phyloP scores from a whole-genome alignment of 2,329 filamentous ascomycete genomes.

The Claviceps humidiphila region DNA sequence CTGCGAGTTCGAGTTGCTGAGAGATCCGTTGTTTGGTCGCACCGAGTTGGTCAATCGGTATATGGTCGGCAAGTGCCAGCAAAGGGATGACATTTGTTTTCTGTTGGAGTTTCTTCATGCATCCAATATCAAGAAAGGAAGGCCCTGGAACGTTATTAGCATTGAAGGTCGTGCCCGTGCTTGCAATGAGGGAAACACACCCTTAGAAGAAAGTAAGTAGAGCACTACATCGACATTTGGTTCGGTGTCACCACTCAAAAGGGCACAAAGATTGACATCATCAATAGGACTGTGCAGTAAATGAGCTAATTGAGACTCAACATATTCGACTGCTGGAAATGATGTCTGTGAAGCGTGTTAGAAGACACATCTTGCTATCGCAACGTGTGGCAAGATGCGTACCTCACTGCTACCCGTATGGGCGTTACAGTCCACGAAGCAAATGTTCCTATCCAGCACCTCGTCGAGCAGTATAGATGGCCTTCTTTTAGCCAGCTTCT shows the following conservation, averaged over 20 bases:
- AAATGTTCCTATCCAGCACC: constrained; percentile 80
- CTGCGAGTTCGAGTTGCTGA: constrained; percentile 40
- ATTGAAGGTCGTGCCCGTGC: background rate
- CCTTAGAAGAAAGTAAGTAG: constrained; percentile 58
- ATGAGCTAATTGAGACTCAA: constrained; percentile 38
- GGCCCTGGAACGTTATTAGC: constrained; percentile 18
- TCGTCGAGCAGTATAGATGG: constrained; percentile 55
- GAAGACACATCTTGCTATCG: background rate
- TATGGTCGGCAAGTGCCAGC: constrained; percentile 61
- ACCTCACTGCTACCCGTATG: constrained; percentile 41
- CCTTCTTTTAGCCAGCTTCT: constrained; percentile 41
- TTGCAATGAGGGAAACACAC: constrained; percentile 27
- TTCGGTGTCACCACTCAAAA: constrained; percentile 72
- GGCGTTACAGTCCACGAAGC: constrained; percentile 78
- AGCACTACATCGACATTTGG: constrained; percentile 74
- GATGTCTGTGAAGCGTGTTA: background rate
- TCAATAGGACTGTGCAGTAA: constrained; percentile 39
- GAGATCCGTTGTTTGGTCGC: constrained; percentile 47
- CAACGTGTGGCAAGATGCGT: constrained; percentile 13
- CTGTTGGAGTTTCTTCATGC: constrained; percentile 53
- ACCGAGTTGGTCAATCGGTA: constrained; percentile 43
- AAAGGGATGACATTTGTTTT: constrained; percentile 79
- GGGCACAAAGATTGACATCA: constrained; percentile 60
- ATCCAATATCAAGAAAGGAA: constrained; percentile 45
- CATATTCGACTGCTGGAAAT: constrained; percentile 44